Evolutionary conservation across 805 yeast species (phyloP).

Genomic region (Kazachstania psychrophila): DNA sequence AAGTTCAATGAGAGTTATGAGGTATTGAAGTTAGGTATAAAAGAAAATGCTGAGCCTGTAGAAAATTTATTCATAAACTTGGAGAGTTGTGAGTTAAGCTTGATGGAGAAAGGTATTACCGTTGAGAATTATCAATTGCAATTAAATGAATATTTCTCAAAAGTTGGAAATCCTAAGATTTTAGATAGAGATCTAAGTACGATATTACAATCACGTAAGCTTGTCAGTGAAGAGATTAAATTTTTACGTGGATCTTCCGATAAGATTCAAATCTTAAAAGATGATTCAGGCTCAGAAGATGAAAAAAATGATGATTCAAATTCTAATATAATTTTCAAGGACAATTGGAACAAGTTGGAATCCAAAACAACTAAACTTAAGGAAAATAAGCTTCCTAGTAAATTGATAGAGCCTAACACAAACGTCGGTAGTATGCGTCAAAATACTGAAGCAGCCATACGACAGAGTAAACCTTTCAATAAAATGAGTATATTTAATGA

Average conservation of each 20-base stretch:
- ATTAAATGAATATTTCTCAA: slow-evolving; percentile 1
- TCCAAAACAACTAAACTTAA: background rate
- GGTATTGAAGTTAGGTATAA: slow-evolving; percentile 29
- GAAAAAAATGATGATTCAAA: background rate
- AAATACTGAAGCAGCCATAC: background rate
- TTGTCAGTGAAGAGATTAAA: background rate
- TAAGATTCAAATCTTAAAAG: background rate
- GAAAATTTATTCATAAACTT: slow-evolving; percentile 32
- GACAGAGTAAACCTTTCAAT: background rate
- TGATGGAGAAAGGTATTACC: slow-evolving; percentile 10
- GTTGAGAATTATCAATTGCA: background rate
- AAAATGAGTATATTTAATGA: slow-evolving; percentile 34
- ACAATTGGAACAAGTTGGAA: background rate
- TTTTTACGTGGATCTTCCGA: background rate
- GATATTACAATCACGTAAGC: background rate
- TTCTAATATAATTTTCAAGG: background rate
- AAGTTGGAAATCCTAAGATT: slow-evolving; percentile 1
- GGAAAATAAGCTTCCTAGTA: slow-evolving; percentile 1
- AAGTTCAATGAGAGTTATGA: slow-evolving; percentile 16
- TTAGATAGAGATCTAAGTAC: slow-evolving; percentile 1
- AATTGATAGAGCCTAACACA: slow-evolving; percentile 2
- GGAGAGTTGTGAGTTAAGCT: slow-evolving; percentile 15
- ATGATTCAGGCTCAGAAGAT: too few relatives aligned
- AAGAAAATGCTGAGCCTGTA: slow-evolving; percentile 54
- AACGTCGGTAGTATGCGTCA: slow-evolving; percentile 3